A percentile compares a stretch with the other conserved stretches of the same genome.
phyloP scores from a whole-genome alignment of 2,329 filamentous ascomycete genomes.

The Drechmeria coniospora region DNA sequence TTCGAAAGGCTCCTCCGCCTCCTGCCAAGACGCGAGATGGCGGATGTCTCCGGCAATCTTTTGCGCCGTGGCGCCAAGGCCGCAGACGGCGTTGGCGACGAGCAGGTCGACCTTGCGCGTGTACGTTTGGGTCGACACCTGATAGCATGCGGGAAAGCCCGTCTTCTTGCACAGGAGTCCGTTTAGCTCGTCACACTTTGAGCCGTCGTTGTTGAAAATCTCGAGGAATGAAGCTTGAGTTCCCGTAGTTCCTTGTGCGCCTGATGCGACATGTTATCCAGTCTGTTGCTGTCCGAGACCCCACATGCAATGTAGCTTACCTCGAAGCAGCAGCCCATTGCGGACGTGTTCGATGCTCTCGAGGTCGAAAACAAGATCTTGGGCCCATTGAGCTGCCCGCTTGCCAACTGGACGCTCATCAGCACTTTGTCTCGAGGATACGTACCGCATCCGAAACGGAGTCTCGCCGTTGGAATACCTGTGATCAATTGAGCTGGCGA shows the following conservation, averaged over 20 bases:
- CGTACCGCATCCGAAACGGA: no score
- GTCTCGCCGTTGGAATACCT: no score
- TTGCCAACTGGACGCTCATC: no score
- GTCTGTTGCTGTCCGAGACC: neutral
- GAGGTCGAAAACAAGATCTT: slow-evolving; percentile 50
- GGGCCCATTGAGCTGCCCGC: slow-evolving; percentile 49
- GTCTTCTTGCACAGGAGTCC: slow-evolving; percentile 37
- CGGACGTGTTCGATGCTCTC: slow-evolving; percentile 55
- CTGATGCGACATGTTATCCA: slow-evolving; percentile 29
- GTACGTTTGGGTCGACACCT: slow-evolving; percentile 50
- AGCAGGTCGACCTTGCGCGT: slow-evolving; percentile 70
- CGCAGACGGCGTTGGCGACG: slow-evolving; percentile 66
- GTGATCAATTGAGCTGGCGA: slow-evolving; percentile 6
- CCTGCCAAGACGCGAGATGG: slow-evolving; percentile 61
- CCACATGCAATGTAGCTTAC: slow-evolving; percentile 17
- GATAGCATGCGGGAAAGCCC: slow-evolving; percentile 34
- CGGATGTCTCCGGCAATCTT: no score
- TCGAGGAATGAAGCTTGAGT: slow-evolving; percentile 59
- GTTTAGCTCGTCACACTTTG: slow-evolving; percentile 39
- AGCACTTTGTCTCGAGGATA: no score
- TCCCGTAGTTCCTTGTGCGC: slow-evolving; percentile 51
- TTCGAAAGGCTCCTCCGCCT: slow-evolving; percentile 75
- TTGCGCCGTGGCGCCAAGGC: slow-evolving; percentile 65
- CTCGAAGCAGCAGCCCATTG: slow-evolving; percentile 57
- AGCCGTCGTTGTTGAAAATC: slow-evolving; percentile 29